Conservation (phyloP, 1,284 basidiomycete species). For the Hypsizygus ulmarius region DNA sequence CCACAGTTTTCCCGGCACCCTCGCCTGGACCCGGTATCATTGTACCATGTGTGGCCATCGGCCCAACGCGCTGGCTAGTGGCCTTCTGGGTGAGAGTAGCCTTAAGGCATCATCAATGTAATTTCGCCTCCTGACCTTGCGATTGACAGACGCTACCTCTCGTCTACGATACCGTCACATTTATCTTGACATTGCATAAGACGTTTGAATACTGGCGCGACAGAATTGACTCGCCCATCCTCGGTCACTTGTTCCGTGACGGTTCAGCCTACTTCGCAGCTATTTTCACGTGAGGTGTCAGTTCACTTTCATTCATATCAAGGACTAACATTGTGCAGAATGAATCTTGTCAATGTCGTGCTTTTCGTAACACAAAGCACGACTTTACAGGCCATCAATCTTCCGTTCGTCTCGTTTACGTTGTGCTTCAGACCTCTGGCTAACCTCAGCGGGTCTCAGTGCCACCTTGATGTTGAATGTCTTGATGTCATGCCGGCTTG, state of each 20-base stretch:
- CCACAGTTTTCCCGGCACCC: slow-evolving; percentile 14
- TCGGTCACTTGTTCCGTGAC: slow-evolving; percentile 23
- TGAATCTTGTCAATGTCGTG: slow-evolving; percentile 24
- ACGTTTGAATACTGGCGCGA: slow-evolving; percentile 19
- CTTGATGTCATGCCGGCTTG: slow-evolving; percentile 22
- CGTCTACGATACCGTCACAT: slow-evolving; percentile 21
- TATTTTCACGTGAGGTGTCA: slow-evolving; percentile 17
- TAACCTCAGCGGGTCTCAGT: slow-evolving; percentile 3
- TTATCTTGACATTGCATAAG: slow-evolving; percentile 21
- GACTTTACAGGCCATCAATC: slow-evolving; percentile 20
- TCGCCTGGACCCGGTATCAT: slow-evolving; percentile 10
- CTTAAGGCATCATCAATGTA: background rate
- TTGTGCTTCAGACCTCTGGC: background rate
- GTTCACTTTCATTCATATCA: background rate
- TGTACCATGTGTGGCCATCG: slow-evolving; percentile 22
- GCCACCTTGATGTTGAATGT: slow-evolving; percentile 22
- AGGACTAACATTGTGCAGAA: slow-evolving; percentile 6
- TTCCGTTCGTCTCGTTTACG: slow-evolving; percentile 17
- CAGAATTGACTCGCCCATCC: slow-evolving; percentile 18
- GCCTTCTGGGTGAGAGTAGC: slow-evolving; percentile 22
- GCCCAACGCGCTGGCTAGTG: slow-evolving; percentile 20
- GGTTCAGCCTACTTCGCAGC: slow-evolving; percentile 25
- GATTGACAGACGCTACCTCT: slow-evolving; percentile 19
- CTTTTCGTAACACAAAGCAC: slow-evolving; percentile 20
- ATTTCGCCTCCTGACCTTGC: background rate